These are phyloP conservation scores for Exophiala xenobiotica DNA, from an alignment of 2,329 filamentous ascomycete genomes.

Conservation along the genomic window DNA sequence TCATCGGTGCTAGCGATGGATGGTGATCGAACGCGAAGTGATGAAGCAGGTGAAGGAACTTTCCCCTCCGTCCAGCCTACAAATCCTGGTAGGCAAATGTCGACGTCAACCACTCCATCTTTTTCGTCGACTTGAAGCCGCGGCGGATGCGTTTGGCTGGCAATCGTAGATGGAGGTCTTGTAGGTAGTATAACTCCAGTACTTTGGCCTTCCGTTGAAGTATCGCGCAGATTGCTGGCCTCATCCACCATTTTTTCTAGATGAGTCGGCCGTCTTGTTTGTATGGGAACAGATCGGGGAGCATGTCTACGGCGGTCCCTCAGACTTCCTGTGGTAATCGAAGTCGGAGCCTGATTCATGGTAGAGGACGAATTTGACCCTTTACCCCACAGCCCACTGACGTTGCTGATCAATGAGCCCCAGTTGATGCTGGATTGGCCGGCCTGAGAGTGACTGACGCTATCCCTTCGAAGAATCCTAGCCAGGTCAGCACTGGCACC, in stretches of 20 bases:
- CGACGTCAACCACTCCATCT: slow-evolving; percentile 62
- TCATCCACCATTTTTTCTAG: slow-evolving; percentile 47
- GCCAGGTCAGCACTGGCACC: slow-evolving; percentile 57
- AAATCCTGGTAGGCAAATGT: slow-evolving; percentile 56
- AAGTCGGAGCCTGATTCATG: slow-evolving; percentile 40
- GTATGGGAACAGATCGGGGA: slow-evolving; percentile 17
- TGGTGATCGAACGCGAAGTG: slow-evolving; percentile 15
- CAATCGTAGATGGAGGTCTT: slow-evolving; percentile 6
- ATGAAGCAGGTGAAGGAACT: slow-evolving; percentile 14
- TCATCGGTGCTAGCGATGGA: slow-evolving; percentile 55
- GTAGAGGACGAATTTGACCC: slow-evolving; percentile 46
- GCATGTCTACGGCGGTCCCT: slow-evolving; percentile 17
- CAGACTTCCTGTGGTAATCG: slow-evolving; percentile 16
- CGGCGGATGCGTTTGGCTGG: slow-evolving; percentile 20
- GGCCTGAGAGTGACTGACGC: slow-evolving; percentile 48
- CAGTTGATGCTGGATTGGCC: slow-evolving; percentile 54
- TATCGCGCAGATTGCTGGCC: slow-evolving; percentile 13
- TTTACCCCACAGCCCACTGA: slow-evolving; percentile 51
- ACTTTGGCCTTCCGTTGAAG: neutral
- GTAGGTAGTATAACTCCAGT: neutral
- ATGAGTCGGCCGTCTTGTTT: slow-evolving; percentile 5
- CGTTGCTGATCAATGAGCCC: slow-evolving; percentile 55
- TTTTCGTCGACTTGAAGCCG: slow-evolving; percentile 38
- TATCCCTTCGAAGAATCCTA: slow-evolving; percentile 54
- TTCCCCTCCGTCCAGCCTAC: slow-evolving; percentile 38